These are phyloP conservation scores for Alternaria hordeiaustralica DNA, from an alignment of 2,329 filamentous ascomycete genomes.

Conservation along the genomic window DNA sequence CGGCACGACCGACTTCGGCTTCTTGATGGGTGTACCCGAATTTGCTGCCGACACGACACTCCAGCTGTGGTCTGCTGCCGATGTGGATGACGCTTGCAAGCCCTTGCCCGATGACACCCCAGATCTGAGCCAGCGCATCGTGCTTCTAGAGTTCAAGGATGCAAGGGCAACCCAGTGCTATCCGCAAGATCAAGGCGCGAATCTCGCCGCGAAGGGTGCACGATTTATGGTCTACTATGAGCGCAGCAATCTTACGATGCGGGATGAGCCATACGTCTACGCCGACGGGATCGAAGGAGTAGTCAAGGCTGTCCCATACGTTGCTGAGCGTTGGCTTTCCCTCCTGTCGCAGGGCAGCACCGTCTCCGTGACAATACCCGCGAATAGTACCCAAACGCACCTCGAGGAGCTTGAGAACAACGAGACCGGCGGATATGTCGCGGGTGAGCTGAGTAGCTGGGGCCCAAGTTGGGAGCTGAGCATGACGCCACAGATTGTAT, in stretches of 20 bases:
- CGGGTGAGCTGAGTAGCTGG: conserved; percentile 55
- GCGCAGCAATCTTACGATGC: conserved; percentile 16
- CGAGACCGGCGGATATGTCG: conserved; percentile 12
- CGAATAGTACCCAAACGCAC: conserved; percentile 8
- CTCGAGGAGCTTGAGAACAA: conserved; percentile 25
- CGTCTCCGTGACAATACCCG: conserved; percentile 20
- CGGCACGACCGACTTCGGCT: conserved; percentile 32
- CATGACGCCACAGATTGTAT: conserved; percentile 63
- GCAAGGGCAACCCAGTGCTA: conserved; percentile 20
- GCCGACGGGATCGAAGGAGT: conserved; percentile 21
- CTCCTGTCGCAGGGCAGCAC: conserved; percentile 16
- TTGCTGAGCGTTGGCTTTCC: conserved; percentile 17
- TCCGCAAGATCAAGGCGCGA: conserved; percentile 22
- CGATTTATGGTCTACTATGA: conserved; percentile 52
- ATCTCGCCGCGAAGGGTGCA: conserved; percentile 58
- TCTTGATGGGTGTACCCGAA: conserved; percentile 43
- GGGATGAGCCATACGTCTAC: conserved; percentile 20
- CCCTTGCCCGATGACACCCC: conserved; percentile 61
- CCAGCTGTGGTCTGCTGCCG: conserved; percentile 48
- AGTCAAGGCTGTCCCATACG: conserved; percentile 11
- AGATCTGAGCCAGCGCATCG: conserved; percentile 64
- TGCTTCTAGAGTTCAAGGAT: conserved; percentile 37
- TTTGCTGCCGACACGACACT: conserved; percentile 22
- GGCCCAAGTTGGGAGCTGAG: conserved; percentile 67
- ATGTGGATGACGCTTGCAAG: conserved; percentile 60